Percentiles rank a stretch among this genome's conserved stretches.
phyloP scores from a whole-genome alignment of 306 rosid species.

The Gastrolobium villosum region DNA sequence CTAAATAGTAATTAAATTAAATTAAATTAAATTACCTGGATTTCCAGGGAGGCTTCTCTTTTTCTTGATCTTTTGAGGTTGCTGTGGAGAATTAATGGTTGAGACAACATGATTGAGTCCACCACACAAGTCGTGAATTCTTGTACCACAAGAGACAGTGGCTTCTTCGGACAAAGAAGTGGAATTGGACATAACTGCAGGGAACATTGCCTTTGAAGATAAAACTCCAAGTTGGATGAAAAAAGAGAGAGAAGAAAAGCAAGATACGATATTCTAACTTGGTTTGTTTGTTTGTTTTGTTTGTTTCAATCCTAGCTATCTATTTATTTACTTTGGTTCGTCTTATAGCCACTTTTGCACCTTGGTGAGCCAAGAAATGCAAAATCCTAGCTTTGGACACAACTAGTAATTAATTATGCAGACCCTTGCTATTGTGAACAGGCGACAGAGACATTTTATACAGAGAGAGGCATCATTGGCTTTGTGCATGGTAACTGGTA shows the following conservation, averaged over 20 bases:
- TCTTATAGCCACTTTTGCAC: conserved; percentile 43
- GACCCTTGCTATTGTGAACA: conserved; percentile 49
- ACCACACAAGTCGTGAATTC: conserved; percentile 62
- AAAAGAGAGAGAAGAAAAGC: conserved; percentile 31
- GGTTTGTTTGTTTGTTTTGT: conserved; percentile 40
- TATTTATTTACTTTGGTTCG: conserved; percentile 5
- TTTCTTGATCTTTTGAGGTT: conserved; percentile 69
- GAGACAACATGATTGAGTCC: conserved; percentile 60
- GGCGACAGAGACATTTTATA: conserved; percentile 52
- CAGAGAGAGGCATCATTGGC: conserved; percentile 62
- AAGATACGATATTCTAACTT: conserved; percentile 55
- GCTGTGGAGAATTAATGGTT: conserved; percentile 50
- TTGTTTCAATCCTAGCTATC: conserved; percentile 48
- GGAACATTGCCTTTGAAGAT: conserved; percentile 71
- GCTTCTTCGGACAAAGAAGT: conserved; percentile 79
- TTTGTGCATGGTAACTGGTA: conserved; percentile 31
- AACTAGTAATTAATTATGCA: conserved; percentile 45
- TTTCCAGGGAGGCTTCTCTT: conserved; percentile 93
- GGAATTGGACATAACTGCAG: conserved; percentile 77
- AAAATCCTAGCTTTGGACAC: conserved; percentile 55
- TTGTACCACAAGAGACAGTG: conserved; percentile 66
- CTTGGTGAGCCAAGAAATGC: conserved; percentile 32
- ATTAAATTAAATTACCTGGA: conserved; percentile 62
- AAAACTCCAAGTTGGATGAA: conserved; percentile 61
- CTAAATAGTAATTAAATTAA: not conserved